Evolutionary conservation across 768 basidiomycete genomes (phyloP).

Genomic region (Lactarius akahatsu): DNA sequence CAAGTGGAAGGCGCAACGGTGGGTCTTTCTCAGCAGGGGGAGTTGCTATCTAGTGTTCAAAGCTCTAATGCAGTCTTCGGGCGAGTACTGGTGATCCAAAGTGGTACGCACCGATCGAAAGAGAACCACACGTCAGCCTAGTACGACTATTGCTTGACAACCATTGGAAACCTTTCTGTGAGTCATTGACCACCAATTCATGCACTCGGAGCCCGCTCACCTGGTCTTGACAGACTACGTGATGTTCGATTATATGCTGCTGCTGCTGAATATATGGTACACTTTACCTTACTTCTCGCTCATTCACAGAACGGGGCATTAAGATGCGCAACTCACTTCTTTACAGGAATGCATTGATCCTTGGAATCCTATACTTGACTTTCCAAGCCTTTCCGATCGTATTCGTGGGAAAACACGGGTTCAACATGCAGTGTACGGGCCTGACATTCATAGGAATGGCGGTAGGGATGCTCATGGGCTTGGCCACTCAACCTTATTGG

Average conservation of each 20-base stretch:
- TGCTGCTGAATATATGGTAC: slow-evolving; percentile 69
- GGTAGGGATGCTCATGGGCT: slow-evolving; percentile 43
- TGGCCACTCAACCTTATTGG: slow-evolving; percentile 47
- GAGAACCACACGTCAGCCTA: slow-evolving; percentile 43
- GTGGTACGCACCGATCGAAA: slow-evolving; percentile 63
- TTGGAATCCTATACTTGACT: slow-evolving; percentile 49
- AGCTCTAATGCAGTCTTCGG: slow-evolving; percentile 44
- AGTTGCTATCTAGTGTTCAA: background rate
- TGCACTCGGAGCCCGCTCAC: background rate
- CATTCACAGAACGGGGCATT: background rate
- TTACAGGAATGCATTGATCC: slow-evolving; percentile 40
- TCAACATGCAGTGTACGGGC: slow-evolving; percentile 51
- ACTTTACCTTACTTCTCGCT: slow-evolving; percentile 26
- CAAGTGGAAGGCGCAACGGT: slow-evolving; percentile 59
- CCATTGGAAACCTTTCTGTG: slow-evolving; percentile 72
- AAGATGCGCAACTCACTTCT: background rate
- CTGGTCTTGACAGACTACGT: slow-evolving; percentile 49
- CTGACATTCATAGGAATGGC: slow-evolving; percentile 54
- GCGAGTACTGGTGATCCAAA: slow-evolving; percentile 51
- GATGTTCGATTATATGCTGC: slow-evolving; percentile 69
- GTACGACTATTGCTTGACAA: slow-evolving; percentile 51
- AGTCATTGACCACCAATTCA: slow-evolving; percentile 32
- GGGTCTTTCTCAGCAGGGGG: slow-evolving; percentile 9
- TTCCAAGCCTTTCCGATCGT: slow-evolving; percentile 61
- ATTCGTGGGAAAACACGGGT: slow-evolving; percentile 49